Evolutionary conservation across 129 eudicot genomes (phyloP), one percentile per base, ranked within the genome.

Genomic region (Flaveria robusta): DNA sequence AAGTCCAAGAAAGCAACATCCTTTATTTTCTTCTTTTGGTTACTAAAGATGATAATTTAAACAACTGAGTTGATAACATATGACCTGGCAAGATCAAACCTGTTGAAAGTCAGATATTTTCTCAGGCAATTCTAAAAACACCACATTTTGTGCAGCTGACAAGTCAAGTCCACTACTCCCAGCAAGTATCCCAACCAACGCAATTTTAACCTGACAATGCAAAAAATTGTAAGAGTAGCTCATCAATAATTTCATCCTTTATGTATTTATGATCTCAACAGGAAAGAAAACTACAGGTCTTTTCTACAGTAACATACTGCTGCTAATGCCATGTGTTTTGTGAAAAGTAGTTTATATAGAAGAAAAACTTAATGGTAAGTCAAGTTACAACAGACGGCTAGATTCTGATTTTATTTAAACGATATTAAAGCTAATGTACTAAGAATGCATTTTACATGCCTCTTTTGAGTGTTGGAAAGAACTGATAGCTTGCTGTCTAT

Each of bases 81-180:
- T 47, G 37, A 49, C 71, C 43, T 54, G 29, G 52, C 45, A 62
- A 77, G 50, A 22, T 37, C 39, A 50, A 56, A 95, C 99, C 99
- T 95, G 97, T 24, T 74, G 86, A 78, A 95, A 78, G 46, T 87
- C 83, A n/a, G 89, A 71, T 58, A 90, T 90, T 37, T 71, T 85
- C 74, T 81, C 83, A 1, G 99, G 99, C 81, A 95, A 85, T 86
- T 95, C 99, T 82, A 95, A 70, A 85, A 95, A 89, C 47, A 94
- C 97, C 79, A 95, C 97, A 81, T 73, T 83, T 72, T 86, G 90
- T 60, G 99, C 99, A 49, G 93, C 84, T 73, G 92, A 81, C 59
- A 95, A 66, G 76, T 95, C 88, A 50, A 95, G 92, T 79, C 99
- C 99, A 76, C 89, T 78, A 70, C 96, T 84, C 69, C 97, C 99